Base-by-base conservation (phyloP, 345 rosid species). In the Bruguiera sexangula region DNA sequence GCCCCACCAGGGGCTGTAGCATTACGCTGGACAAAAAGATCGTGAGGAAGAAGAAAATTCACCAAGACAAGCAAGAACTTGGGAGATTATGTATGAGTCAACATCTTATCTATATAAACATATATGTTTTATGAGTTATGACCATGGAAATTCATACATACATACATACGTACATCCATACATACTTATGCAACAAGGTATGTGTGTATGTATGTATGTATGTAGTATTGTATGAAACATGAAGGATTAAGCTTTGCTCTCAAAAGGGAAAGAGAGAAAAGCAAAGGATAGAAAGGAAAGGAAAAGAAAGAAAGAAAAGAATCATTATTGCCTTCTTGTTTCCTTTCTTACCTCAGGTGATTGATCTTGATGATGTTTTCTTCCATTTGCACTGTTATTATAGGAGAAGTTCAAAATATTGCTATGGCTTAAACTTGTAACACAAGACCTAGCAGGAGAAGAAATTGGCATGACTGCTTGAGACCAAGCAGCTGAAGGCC, bases 361-460 rank as follows among this genome's bases (percentile, higher is more conserved):
- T 67, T 78, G 85, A 74, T 79, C 81, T 30, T 65, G 62, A 60
- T 53, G 70, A 50, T 79, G 85, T 53, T 55, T 69, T 18, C 56
- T 43, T 18, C 55, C 61, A 63, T 73, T 76, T 55, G 73, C 60
- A 27, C 68, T 74, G 70, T 68, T 62, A 63, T 54, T 84, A 36
- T 69, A 71, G 60, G 84, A 78, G 73, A 85, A 85, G 71, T 85
- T 81, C 19, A 82, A 64, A 16, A 78, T 76, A 56, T 72, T 80
- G 62, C 58, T 76, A 43, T 43, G 18, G 62, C 73, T 73, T 65
- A 70, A 57, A 71, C 75, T 82, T 21, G 83, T 80, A 34, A 80
- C 81, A 71, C 83, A 76, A 51, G 84, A 76, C 80, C 84, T 76
- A 31, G 50, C 50, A 13, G 84, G 84, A 13, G 88, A 83, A 62